A percentile compares a stretch with the other conserved stretches of the same genome.
Evolutionary conservation across 2,329 filamentous ascomycete genomes (phyloP).

Genomic region (Aspergillus quadricinctus): DNA sequence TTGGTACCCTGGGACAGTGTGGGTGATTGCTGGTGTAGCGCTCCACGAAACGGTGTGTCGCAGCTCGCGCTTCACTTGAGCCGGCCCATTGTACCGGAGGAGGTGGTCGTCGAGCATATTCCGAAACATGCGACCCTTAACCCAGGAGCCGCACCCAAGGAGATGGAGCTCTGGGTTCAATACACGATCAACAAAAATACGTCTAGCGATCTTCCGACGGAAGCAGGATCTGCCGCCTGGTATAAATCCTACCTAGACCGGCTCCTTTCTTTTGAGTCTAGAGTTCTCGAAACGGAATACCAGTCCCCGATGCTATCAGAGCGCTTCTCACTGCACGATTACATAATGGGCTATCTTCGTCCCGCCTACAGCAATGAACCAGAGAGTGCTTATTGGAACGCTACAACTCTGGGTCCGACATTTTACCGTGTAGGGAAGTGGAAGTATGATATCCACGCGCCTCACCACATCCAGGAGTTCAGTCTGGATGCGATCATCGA

Average conservation of each 20-base stretch:
- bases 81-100: slow-evolving; percentile 58
- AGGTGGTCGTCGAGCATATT: slow-evolving; percentile 71
- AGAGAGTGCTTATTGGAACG: slow-evolving; percentile 31
- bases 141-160: slow-evolving; percentile 57
- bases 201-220: background rate
- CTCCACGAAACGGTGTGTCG: slow-evolving; percentile 40
- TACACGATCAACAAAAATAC: slow-evolving; percentile 43
- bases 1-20: slow-evolving; percentile 69
- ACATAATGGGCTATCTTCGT: slow-evolving; percentile 29
- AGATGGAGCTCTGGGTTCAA: slow-evolving; percentile 66
- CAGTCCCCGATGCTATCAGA: slow-evolving; percentile 2
- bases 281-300: background rate
- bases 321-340: slow-evolving; percentile 21
- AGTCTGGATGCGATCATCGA: slow-evolving; percentile 36
- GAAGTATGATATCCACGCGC: slow-evolving; percentile 33
- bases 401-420: slow-evolving; percentile 30
- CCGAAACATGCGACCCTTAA: slow-evolving; percentile 58
- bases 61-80: slow-evolving; percentile 39
- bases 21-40: slow-evolving; percentile 83
- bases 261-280: background rate
- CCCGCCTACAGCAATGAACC: slow-evolving; percentile 27
- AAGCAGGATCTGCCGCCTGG: background rate
- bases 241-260: background rate
- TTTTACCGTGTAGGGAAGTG: slow-evolving; percentile 40
- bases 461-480: slow-evolving; percentile 37